Conservation (phyloP, 352 stramenopile species). For the Globisporangium heterothallicum region DNA sequence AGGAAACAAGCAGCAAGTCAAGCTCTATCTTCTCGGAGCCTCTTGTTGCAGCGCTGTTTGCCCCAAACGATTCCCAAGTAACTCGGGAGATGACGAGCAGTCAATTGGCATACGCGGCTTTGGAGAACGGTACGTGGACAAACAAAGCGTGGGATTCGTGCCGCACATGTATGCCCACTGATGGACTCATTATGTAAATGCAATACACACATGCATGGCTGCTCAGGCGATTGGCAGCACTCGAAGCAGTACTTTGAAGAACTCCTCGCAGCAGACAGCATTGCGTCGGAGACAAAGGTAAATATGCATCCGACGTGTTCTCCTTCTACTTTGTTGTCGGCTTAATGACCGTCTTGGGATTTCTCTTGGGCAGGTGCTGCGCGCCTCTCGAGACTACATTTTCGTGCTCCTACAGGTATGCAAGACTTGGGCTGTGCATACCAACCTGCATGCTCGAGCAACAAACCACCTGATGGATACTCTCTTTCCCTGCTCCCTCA, state of each 20-base stretch:
- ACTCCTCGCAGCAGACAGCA: slow-evolving; percentile 12
- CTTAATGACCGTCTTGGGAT: too few species aligned
- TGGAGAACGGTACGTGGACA: slow-evolving; percentile 34
- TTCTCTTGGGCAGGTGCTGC: not conserved
- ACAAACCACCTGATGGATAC: not conserved
- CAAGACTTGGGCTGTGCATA: not conserved
- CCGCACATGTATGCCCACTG: not conserved
- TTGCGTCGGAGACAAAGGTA: too few species aligned
- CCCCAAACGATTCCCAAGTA: slow-evolving; percentile 12
- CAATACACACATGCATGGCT: not conserved
- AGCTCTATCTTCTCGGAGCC: slow-evolving; percentile 17
- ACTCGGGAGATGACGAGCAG: slow-evolving; percentile 17
- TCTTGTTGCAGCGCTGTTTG: slow-evolving; percentile 17
- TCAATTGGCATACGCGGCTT: slow-evolving; percentile 29
- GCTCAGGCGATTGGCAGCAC: slow-evolving; percentile 26
- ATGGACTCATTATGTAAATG: not conserved
- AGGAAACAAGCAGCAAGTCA: not conserved
- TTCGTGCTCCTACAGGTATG: slow-evolving; percentile 61
- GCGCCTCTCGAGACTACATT: slow-evolving; percentile 34
- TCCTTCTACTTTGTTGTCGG: too few species aligned
- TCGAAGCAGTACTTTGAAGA: slow-evolving; percentile 40
- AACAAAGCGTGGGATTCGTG: not conserved
- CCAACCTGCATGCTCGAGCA: not conserved
- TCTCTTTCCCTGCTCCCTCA: not conserved
- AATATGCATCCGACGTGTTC: too few species aligned